A percentile compares a stretch with the other conserved stretches of the same genome.
Evolutionary conservation across 805 yeast genomes (phyloP).

Genomic region (Candida golubevii): DNA sequence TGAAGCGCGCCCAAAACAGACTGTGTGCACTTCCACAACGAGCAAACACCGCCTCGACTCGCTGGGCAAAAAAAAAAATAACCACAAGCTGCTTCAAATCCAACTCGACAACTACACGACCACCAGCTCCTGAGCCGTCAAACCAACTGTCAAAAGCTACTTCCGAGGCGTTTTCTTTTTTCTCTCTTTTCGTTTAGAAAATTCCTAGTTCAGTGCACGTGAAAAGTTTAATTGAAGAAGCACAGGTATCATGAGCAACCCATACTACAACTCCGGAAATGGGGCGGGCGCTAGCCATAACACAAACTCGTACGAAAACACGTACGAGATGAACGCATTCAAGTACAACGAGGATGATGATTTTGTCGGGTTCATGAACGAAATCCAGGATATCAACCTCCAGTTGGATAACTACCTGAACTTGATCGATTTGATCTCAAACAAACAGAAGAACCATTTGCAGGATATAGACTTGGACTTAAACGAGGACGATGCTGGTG

Average conservation of each 20-base stretch:
- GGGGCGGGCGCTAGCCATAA: constrained; percentile 3
- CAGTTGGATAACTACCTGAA: constrained; percentile 67
- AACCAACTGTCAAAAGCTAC: too few relatives aligned
- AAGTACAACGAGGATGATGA: constrained; percentile 41
- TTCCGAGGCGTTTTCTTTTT: too few relatives aligned
- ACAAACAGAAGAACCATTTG: constrained; percentile 64
- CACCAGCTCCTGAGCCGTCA: too few relatives aligned
- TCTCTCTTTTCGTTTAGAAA: too few relatives aligned
- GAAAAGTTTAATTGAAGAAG: too few relatives aligned
- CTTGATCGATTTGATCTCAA: constrained; percentile 64
- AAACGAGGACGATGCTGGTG: constrained; percentile 49
- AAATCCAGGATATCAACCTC: constrained; percentile 56
- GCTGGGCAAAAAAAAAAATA: too few relatives aligned
- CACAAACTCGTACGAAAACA: constrained; percentile 8
- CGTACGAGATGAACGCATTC: constrained; percentile 15
- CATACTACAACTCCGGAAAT: constrained; percentile 19
- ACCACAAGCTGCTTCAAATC: too few relatives aligned
- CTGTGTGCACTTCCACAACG: too few relatives aligned
- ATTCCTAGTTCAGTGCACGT: too few relatives aligned
- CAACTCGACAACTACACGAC: too few relatives aligned
- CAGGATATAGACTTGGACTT: constrained; percentile 71
- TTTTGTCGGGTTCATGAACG: constrained; percentile 63
- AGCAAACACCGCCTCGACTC: too few relatives aligned
- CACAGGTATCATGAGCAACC: constrained; percentile 29
- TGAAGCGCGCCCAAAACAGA: too few relatives aligned